Evolutionary conservation across 129 eudicot genomes (phyloP).

Genomic region (Glebionis coronaria): DNA sequence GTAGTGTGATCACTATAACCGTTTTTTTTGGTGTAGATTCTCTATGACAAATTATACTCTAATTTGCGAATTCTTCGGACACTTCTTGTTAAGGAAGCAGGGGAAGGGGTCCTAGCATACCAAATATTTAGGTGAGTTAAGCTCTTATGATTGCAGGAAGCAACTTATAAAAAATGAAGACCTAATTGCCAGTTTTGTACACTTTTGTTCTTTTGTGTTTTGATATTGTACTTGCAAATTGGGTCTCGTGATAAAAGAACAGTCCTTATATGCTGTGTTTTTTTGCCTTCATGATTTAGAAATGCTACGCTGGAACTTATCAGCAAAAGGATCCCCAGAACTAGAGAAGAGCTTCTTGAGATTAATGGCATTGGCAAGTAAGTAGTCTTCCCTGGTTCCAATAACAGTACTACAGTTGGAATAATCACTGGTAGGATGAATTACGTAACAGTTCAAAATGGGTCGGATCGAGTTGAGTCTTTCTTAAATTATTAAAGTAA

Average conservation of each 20-base stretch:
- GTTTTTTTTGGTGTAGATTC: slow-evolving; percentile 34
- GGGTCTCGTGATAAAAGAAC: slow-evolving; percentile 1
- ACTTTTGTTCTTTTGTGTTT: not conserved
- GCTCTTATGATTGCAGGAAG: not conserved
- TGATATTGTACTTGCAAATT: no score
- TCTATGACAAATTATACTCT: slow-evolving; percentile 52
- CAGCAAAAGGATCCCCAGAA: slow-evolving; percentile 65
- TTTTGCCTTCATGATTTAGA: slow-evolving; percentile 30
- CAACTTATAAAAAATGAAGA: no score
- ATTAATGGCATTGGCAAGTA: slow-evolving; percentile 85
- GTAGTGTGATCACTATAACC: slow-evolving; percentile 1
- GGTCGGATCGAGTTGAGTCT: not conserved
- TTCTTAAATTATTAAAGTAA: no score
- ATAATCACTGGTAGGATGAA: not conserved
- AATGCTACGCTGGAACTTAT: slow-evolving; percentile 54
- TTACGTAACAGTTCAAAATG: not conserved
- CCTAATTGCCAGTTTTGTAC: no score
- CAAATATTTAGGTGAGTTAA: slow-evolving; percentile 67
- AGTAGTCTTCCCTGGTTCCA: slow-evolving; percentile 25
- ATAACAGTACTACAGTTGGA: not conserved
- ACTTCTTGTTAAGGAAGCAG: slow-evolving; percentile 62
- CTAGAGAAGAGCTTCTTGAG: slow-evolving; percentile 76
- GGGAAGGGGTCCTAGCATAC: slow-evolving; percentile 58
- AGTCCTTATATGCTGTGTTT: slow-evolving; percentile 6
- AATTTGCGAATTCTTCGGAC: slow-evolving; percentile 59